Evolutionary conservation across 257 asterid genomes (phyloP), one percentile per base, ranked within the genome.

Genomic region (Solanum clarkiae): DNA sequence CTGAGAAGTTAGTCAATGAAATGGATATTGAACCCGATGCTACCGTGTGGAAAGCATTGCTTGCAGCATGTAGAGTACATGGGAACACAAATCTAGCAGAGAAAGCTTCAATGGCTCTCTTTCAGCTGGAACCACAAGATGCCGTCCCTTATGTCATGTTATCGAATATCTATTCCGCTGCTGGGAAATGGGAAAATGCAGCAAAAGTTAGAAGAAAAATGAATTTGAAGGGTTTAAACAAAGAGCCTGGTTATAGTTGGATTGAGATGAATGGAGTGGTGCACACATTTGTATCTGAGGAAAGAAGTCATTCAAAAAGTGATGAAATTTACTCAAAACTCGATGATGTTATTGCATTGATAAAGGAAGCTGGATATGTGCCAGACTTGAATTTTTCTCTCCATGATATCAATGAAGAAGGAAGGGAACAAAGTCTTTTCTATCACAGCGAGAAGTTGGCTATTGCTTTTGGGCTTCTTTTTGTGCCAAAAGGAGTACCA

Each of bases 391-490:
- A 57, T 17, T 91, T 90, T 79, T 89, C 95, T 16, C 95, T 95
- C 74, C 99, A 90, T 83, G 98, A 95, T 75, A 71, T 94, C 40
- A 90, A 92, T 44, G 97, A 95, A 55, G 97, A 95, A 88, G 91
- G 88, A 0, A 92, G 92, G 87, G 91, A 57, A 36, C 77, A 29
- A 9, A 90, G 89, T 20, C 95, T 95, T 20, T 92, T 91, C n/a
- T 89, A 89, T 87, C 98, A 94, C 57, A 88, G 97, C 26, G 98
- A 95, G 91, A 95, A 95, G 91, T 63, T 94, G 93, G 97, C 98
- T 3, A 89, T 94, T 82, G 97, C 97, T 17, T 94, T 91, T 29
- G 94, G 91, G 32, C 84, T 95, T 72, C 92, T 95, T 49, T 75
- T 80, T 72, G 85, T 90, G 84, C 92, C 95, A 12, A 42, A 70